A percentile compares a stretch with the other conserved stretches of the same genome.
Conservation (phyloP, 2,329 filamentous ascomycete species). For the Penicillium thymicola region DNA sequence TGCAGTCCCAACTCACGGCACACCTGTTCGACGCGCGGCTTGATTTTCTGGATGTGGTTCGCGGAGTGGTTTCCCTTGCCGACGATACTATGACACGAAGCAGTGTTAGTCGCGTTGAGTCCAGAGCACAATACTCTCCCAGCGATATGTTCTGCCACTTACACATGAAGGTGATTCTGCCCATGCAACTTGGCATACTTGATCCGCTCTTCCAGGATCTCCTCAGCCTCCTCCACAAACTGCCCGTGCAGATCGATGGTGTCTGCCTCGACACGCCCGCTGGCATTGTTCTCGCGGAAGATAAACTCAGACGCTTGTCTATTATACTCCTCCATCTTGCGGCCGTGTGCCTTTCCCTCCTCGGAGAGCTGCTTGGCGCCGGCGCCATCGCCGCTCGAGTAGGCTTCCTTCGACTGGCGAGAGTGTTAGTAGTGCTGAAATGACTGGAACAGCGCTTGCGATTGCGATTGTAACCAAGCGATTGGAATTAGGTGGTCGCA, state of each 20-base stretch:
- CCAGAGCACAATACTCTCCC: background rate
- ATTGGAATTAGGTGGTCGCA: background rate
- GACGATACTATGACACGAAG: slow-evolving; percentile 60
- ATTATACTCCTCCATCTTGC: slow-evolving; percentile 84
- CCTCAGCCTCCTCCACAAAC: slow-evolving; percentile 90
- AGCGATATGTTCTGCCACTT: slow-evolving; percentile 26
- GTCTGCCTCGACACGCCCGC: slow-evolving; percentile 69
- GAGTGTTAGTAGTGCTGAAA: slow-evolving; percentile 42
- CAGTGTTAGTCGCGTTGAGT: background rate
- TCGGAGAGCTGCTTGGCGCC: slow-evolving; percentile 79
- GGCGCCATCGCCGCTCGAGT: slow-evolving; percentile 76
- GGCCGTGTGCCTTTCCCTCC: slow-evolving; percentile 79
- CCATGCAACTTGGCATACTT: slow-evolving; percentile 69
- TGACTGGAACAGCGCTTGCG: background rate
- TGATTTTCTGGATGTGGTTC: slow-evolving; percentile 86
- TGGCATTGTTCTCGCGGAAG: slow-evolving; percentile 89
- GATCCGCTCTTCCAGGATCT: slow-evolving; percentile 83
- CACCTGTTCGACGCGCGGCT: slow-evolving; percentile 86
- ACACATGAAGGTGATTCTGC: slow-evolving; percentile 81
- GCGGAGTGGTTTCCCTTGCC: slow-evolving; percentile 88
- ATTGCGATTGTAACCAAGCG: background rate
- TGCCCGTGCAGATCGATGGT: slow-evolving; percentile 93
- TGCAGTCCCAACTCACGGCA: slow-evolving; percentile 79
- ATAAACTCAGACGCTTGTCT: slow-evolving; percentile 89
- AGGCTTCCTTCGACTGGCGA: slow-evolving; percentile 61